Conservation (phyloP, 768 basidiomycete genomes). For the Lactifluus hygrophoroides region DNA sequence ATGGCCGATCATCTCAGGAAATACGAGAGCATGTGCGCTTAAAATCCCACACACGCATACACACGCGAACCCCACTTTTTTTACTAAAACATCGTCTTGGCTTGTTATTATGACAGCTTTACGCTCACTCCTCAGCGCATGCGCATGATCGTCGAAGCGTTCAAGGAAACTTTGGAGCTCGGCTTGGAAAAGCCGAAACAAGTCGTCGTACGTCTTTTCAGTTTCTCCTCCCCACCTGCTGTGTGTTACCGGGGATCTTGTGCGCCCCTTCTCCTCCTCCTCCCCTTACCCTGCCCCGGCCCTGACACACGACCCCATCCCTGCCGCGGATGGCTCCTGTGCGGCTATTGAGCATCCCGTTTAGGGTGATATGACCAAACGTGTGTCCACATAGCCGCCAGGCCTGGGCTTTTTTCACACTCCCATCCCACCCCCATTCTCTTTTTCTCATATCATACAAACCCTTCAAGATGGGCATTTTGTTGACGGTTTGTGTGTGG, state of each 20-base stretch:
- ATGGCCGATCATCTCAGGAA: slow-evolving; percentile 92
- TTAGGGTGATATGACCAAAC: background rate
- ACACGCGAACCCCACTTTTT: background rate
- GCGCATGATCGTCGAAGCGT: slow-evolving; percentile 95
- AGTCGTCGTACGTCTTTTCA: slow-evolving; percentile 65
- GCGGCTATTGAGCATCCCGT: background rate
- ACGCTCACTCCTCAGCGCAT: slow-evolving; percentile 84
- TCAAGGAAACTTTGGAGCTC: slow-evolving; percentile 83
- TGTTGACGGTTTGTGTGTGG: too few species aligned
- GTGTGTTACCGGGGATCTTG: background rate
- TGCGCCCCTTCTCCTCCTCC: too few species aligned
- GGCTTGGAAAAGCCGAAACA: slow-evolving; percentile 79
- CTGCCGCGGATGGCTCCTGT: background rate
- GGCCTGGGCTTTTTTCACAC: background rate
- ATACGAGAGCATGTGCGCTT: slow-evolving; percentile 74
- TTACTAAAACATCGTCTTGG: background rate
- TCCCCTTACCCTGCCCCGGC: background rate
- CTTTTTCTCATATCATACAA: too few species aligned
- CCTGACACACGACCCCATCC: too few species aligned
- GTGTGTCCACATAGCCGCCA: background rate
- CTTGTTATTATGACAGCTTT: slow-evolving; percentile 42
- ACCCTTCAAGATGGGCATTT: too few species aligned
- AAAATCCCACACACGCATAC: background rate
- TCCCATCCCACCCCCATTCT: too few species aligned
- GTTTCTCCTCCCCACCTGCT: background rate